Base-by-base conservation (phyloP, 2,329 filamentous ascomycete genomes). In the Proliferodiscus dingleyae region DNA sequence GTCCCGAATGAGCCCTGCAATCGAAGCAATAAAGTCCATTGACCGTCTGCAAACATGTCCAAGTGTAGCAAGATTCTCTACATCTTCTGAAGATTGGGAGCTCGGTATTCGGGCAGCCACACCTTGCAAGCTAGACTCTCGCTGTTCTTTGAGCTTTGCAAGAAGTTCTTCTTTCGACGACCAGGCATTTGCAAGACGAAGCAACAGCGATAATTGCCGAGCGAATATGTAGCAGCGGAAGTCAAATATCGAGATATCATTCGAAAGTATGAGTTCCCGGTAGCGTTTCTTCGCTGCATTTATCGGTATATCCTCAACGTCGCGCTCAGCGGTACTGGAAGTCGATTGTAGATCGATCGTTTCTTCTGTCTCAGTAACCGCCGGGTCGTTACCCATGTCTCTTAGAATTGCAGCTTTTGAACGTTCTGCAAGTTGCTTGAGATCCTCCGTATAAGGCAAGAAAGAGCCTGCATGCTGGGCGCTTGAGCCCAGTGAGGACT, bases 181-280 rank as follows among this genome's bases (percentile, higher is more conserved):
- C 65, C 69, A 77, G 0, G 79, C 79, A 60, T 91, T 93, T n/a
- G 87, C 89, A 1, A 95, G 75, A 4, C 90, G 80, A 10, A 95
- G 73, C 1, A 97, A 73, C 1, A 98, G 69, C 2, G 85, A 79
- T 51, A 95, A 80, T 59, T 98, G 91, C 19, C 93, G 80, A 3
- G 89, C 83, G 64, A 97, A 98, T 10, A 98, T 82, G 64, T 98
- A 98, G 56, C 86, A 88, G 40, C 88, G 78, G 64, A 98, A 97
- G 65, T 98, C 93, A 61, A 97, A 96, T 2, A 95, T 75, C 0
- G 93, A 98, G 28, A 98, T 94, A 54, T 95, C 87, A 68, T 94
- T 98, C 11, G 87, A 85, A 30, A 98, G 72, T 39, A 98, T 98
- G 58, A 95, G 80, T 46, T 94, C 89, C 41, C 91, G 81, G 62